Evolutionary conservation across 306 rosid genomes (phyloP).

Genomic region (Cyamopsis tetragonoloba): DNA sequence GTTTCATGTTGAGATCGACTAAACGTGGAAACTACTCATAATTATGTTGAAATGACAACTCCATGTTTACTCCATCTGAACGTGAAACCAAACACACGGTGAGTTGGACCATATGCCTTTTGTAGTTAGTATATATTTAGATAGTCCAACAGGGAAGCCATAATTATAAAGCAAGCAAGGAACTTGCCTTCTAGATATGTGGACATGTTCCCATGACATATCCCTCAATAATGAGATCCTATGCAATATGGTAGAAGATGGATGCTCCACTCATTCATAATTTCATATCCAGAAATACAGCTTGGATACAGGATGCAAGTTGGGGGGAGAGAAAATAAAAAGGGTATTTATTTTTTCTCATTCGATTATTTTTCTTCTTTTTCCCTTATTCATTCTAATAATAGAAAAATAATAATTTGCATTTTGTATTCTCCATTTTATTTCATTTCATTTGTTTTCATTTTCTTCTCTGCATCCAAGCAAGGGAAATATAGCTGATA

Average conservation of each 20-base stretch:
- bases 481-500: not conserved
- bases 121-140: not conserved
- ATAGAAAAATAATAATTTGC: too few species aligned
- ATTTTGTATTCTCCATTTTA: not conserved
- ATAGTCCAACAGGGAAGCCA: not conserved
- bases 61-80: too few species aligned
- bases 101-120: not conserved
- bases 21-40: too few species aligned
- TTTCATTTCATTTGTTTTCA: not conserved
- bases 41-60: too few species aligned
- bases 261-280: not conserved
- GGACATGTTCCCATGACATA: not conserved
- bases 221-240: not conserved
- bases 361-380: too few species aligned
- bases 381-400: too few species aligned
- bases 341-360: too few species aligned
- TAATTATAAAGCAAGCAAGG: not conserved
- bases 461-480: not conserved
- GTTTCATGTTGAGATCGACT: too few species aligned
- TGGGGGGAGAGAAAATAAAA: too few species aligned
- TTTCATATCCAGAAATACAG: not conserved
- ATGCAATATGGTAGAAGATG: not conserved
- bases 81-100: too few species aligned
- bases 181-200: not conserved
- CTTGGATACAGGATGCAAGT: not conserved